Evolutionary conservation across 139 green algal genomes (phyloP).

Genomic region (Chlamydomonas incerta): DNA sequence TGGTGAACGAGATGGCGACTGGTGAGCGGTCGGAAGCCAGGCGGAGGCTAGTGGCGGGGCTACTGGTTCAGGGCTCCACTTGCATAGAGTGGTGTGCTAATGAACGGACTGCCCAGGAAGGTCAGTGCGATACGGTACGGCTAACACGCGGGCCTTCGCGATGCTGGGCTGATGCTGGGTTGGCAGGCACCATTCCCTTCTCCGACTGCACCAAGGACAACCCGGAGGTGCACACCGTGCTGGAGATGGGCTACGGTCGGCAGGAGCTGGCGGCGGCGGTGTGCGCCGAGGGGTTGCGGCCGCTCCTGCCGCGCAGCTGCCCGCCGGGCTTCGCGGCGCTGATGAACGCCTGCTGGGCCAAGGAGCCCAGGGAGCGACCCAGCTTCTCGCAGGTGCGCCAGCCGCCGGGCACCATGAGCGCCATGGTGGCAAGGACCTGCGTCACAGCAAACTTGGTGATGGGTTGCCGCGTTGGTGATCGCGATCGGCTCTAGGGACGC

Average conservation of each 20-base stretch:
- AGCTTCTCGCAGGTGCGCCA: conserved; percentile 60
- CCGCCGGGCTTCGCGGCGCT: conserved; percentile 60
- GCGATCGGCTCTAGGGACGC: no score
- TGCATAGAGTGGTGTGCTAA: no score
- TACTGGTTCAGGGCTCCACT: no score
- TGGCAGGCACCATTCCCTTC: conserved; percentile 66
- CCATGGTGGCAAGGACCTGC: no score
- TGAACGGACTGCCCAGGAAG: no score
- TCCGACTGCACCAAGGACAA: conserved; percentile 89
- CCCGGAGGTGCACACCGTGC: conserved; percentile 87
- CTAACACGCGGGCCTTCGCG: no score
- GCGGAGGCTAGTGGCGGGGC: no score
- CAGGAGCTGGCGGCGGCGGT: conserved; percentile 89
- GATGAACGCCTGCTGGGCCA: conserved; percentile 73
- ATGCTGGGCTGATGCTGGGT: no score
- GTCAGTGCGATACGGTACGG: no score
- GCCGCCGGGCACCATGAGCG: no score
- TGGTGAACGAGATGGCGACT: conserved; percentile 49
- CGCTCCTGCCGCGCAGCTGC: conserved; percentile 56
- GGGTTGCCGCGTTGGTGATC: no score
- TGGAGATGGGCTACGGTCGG: conserved; percentile 91
- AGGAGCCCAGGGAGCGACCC: conserved; percentile 61
- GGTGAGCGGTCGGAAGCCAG: not conserved
- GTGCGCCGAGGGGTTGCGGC: conserved; percentile 82
- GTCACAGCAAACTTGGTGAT: no score